Base-by-base conservation (phyloP, 495 filamentous ascomycete genomes). In the Hypomontagnella submonticulosa region DNA sequence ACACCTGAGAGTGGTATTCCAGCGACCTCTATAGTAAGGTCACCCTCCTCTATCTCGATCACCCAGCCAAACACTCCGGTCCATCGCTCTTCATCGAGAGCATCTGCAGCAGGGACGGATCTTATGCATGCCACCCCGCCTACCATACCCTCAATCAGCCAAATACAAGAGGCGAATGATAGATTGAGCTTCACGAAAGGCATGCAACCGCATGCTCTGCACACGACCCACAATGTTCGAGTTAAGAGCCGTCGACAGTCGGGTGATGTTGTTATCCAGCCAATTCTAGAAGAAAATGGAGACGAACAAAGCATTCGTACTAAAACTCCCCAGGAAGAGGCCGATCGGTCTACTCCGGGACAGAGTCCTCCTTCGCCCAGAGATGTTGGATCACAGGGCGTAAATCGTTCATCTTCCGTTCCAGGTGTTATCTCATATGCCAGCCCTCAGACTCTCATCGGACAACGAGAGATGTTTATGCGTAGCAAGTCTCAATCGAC, bases 391-490 rank as follows among this genome's bases (percentile, higher is more conserved):
- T 70, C 20, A 51, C 70, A 16, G 43, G 41, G 42, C 15, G 34
- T 56, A 3, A 70, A 69, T 57, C 43, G 65, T 27, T 27, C 23
- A 38, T 32, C 70, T 42, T 72, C 73, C 10, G 64, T 73, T 49
- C 71, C 72, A 42, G 49, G 75, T 41, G 59, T 77, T 10, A 72
- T 78, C 23, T 73, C 78, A 18, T 74, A 80, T 34, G 55, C 73
- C 11, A 73, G 79, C 23, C 71, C 75, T 4, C 79, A 81, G 52
- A 90, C 87, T 4, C 76, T 90, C 0, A 80, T 91, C n/a, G 83
- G 83, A 12, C 81, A 85, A 70, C 84, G 89, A 19, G 85, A 90
- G 41, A 80, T 72, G 47, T 79, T 88, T 41, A 72, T 90, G 12
- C 83, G 84, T 16, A 85, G 76, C 61, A 84, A 83, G 59, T 76